Conservation (phyloP, 2,329 filamentous ascomycete genomes). For the Fusarium hainanense region DNA sequence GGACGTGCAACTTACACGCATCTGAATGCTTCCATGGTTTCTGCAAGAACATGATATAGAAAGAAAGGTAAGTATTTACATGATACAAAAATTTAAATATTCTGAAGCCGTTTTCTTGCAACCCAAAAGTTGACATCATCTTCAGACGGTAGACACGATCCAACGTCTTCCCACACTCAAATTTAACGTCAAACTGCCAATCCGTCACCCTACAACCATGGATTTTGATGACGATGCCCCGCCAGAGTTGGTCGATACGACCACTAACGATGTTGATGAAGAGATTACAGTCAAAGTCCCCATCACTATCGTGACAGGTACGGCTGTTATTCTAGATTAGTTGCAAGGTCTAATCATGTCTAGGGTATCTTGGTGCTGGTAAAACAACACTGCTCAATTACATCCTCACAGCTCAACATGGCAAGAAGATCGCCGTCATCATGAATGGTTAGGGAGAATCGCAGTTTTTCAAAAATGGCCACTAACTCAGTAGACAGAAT, state of each 20-base stretch:
- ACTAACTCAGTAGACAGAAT: conserved; percentile 65
- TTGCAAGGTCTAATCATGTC: background rate
- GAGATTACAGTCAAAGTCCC: conserved; percentile 75
- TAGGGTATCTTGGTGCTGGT: conserved; percentile 92
- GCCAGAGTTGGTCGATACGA: conserved; percentile 69
- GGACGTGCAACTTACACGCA: conserved; percentile 32
- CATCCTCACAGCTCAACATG: conserved; percentile 92
- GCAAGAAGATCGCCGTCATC: conserved; percentile 98
- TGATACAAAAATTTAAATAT: background rate
- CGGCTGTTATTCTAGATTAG: background rate
- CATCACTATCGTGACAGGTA: conserved; percentile 86
- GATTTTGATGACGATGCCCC: conserved; percentile 74
- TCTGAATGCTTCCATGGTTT: conserved; percentile 10
- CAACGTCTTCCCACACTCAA: background rate
- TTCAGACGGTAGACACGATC: background rate
- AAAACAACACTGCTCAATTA: conserved; percentile 97
- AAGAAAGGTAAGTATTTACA: conserved; percentile 2
- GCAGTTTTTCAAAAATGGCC: background rate
- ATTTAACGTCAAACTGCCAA: background rate
- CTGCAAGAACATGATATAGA: conserved; percentile 3
- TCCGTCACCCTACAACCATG: conserved; percentile 55
- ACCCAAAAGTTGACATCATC: background rate
- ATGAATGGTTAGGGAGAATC: conserved; percentile 74
- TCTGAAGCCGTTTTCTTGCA: background rate
- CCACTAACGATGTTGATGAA: conserved; percentile 53